phyloP scores from a whole-genome alignment of 495 filamentous ascomycete species.

The Evernia prunastri region DNA sequence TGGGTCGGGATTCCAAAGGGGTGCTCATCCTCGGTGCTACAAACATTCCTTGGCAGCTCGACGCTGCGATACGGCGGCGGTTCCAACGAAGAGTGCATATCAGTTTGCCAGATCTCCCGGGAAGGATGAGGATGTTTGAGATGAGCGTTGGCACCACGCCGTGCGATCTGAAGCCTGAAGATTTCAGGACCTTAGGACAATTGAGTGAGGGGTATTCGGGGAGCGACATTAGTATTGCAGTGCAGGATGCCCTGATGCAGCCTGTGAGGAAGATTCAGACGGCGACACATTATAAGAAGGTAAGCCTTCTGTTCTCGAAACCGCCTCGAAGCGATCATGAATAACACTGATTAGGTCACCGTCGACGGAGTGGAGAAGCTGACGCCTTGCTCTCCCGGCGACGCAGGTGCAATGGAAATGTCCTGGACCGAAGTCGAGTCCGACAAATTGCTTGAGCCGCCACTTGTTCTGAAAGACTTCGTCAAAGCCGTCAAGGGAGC shows the following conservation, averaged over 20 bases:
- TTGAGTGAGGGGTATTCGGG: constrained; percentile 91
- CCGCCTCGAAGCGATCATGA: not conserved
- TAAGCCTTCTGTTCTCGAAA: constrained; percentile 27
- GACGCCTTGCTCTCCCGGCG: constrained; percentile 92
- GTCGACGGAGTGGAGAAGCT: constrained; percentile 67
- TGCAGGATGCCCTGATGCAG: constrained; percentile 97
- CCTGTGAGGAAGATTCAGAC: constrained; percentile 96
- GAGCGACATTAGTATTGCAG: constrained; percentile 91
- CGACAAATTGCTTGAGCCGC: constrained; percentile 77
- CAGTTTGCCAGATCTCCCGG: constrained; percentile 77
- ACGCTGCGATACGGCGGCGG: constrained; percentile 93
- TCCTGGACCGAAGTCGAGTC: constrained; percentile 81
- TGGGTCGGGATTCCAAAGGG: constrained; percentile 87
- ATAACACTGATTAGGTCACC: constrained; percentile 47
- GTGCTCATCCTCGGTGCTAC: constrained; percentile 95
- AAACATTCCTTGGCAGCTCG: constrained; percentile 98
- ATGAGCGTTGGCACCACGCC: constrained; percentile 85
- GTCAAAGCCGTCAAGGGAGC: constrained; percentile 83
- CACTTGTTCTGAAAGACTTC: constrained; percentile 85
- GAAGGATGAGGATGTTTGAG: constrained; percentile 95
- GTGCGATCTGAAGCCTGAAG: constrained; percentile 69
- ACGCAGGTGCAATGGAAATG: constrained; percentile 80
- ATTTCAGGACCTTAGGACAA: constrained; percentile 72
- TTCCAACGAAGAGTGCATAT: constrained; percentile 97
- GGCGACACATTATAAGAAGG: constrained; percentile 96